Evolutionary conservation across 148 eudicot species (phyloP), one percentile per base, ranked within the genome.

Genomic region (Beta vulgaris): DNA sequence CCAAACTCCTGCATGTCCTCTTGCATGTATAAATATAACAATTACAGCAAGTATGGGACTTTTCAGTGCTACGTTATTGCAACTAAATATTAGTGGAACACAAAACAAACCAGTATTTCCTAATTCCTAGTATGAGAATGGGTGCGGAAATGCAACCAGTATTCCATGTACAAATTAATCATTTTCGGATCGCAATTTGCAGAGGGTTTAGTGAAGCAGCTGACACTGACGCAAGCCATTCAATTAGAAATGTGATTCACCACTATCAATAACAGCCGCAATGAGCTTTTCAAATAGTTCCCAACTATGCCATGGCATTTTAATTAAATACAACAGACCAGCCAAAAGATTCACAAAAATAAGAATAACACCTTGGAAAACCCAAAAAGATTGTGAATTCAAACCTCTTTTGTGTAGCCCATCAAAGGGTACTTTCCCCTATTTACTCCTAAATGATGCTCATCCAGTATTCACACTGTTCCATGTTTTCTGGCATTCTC

Each of bases 351-450:
- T 40, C 46, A 68, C 64, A 26, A 28, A 37, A 25, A 37, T n/a
- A 18, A 59, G 49, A 55, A 4, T 6, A 35, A 72, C 36, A 57
- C 31, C 75, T 25, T 26, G 29, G 48, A 51, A 51, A 51, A 21
- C 57, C 10, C 0, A 36, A 37, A 32, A 55, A 34, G 1, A 71
- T 39, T 26, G 15, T 26, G 37, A 58, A 15, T 15, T 37, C 12
- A 72, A 72, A n/a, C n/a, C n/a, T 66, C 60, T 36, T 34, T 60
- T 11, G 68, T 73, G 13, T 59, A 40, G 44, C 76, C 66, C 53
- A 39, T 7, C 61, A 28, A 19, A 42, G 35, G 75, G 63, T 10
- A 57, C n/a, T 55, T n/a, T 35, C 48, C 49, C n/a, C 32, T 72
- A 57, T 54, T 32, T 55, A 46, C 73, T 74, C 32, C n/a, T 16